These are phyloP conservation scores for Fallopia convolvulus DNA, from an alignment of 148 eudicot species.

Conservation along the genomic window DNA sequence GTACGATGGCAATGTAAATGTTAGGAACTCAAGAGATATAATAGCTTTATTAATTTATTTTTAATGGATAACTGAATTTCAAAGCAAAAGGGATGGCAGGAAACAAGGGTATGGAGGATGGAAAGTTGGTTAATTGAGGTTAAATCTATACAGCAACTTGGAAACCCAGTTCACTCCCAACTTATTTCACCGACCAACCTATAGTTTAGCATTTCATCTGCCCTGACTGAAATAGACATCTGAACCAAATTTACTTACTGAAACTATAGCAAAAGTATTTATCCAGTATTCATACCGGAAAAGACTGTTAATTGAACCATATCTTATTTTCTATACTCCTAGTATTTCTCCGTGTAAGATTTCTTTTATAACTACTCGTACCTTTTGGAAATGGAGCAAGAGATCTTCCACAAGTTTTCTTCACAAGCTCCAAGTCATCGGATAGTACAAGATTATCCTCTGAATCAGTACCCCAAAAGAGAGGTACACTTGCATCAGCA, in stretches of 20 bases:
- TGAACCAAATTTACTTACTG: not conserved
- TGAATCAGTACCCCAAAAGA: conserved; percentile 85
- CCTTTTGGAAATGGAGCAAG: conserved; percentile 37
- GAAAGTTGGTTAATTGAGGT: not conserved
- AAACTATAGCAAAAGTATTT: not conserved
- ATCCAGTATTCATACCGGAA: not conserved
- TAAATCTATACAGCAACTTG: not conserved
- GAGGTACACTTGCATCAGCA: conserved; percentile 82
- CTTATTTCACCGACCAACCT: not conserved
- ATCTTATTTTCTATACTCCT: not conserved
- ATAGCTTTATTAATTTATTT: not conserved
- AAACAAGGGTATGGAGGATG: not conserved
- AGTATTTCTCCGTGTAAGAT: not conserved
- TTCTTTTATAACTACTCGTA: conserved; percentile 6
- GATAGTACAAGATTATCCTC: conserved; percentile 71
- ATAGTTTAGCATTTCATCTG: not conserved
- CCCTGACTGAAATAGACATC: not conserved
- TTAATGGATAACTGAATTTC: not conserved
- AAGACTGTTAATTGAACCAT: not conserved
- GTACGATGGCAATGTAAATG: not conserved
- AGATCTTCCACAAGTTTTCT: conserved; percentile 36
- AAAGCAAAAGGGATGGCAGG: not conserved
- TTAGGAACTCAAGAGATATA: not conserved
- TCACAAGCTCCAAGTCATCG: conserved; percentile 19
- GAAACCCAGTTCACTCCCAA: not conserved